These are phyloP conservation scores for Rhodofomes roseus DNA, from an alignment of 1,284 basidiomycete genomes.

Conservation along the genomic window DNA sequence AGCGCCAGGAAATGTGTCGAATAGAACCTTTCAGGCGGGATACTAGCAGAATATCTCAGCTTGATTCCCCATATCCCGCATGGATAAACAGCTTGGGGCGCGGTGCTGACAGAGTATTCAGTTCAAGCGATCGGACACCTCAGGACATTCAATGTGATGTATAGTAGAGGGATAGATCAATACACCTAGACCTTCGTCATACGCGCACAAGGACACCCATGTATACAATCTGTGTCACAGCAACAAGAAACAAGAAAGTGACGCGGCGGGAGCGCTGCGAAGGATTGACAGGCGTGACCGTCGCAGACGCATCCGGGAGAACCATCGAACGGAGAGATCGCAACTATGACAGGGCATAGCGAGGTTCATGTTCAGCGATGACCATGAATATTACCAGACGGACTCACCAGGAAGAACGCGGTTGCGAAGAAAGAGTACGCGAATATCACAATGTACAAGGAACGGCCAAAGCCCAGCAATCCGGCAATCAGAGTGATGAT, in stretches of 20 bases:
- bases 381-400: not conserved
- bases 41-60: too few species aligned
- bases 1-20: too few species aligned
- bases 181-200: too few species aligned
- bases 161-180: too few species aligned
- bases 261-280: slow-evolving; percentile 76
- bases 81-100: too few species aligned
- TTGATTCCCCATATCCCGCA: too few species aligned
- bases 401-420: slow-evolving; percentile 87
- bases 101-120: too few species aligned
- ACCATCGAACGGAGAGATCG: slow-evolving; percentile 91
- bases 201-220: slow-evolving; percentile 75
- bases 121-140: too few species aligned
- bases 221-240: slow-evolving; percentile 76
- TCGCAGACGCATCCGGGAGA: slow-evolving; percentile 60
- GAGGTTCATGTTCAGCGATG: not conserved
- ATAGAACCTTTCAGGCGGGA: too few species aligned
- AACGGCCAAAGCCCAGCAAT: slow-evolving; percentile 55
- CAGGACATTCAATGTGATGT: too few species aligned
- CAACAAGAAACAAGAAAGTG: slow-evolving; percentile 80
- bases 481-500: slow-evolving; percentile 66
- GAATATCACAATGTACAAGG: slow-evolving; percentile 73
- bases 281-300: slow-evolving; percentile 67
- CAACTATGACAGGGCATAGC: slow-evolving; percentile 44
- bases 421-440: slow-evolving; percentile 86